Conservation (phyloP, 2,329 filamentous ascomycete species). For the Mycogone perniciosa region DNA sequence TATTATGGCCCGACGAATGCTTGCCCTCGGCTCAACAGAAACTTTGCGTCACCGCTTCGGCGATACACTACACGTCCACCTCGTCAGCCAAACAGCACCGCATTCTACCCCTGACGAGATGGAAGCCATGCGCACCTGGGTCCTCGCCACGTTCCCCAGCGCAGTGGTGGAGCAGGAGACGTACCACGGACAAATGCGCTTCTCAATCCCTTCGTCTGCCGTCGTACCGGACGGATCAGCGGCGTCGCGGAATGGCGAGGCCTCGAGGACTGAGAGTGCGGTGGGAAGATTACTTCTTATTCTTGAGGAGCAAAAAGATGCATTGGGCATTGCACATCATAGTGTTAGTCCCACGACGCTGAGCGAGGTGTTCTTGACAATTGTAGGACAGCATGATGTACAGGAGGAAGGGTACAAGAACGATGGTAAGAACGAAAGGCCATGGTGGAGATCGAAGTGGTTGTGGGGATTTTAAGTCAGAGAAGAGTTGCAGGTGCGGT, state of each 20-base stretch:
- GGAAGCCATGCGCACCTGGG: constrained; percentile 58
- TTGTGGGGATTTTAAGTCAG: constrained; percentile 2
- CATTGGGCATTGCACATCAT: constrained; percentile 70
- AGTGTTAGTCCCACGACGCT: constrained; percentile 77
- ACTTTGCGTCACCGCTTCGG: constrained; percentile 64
- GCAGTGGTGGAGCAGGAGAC: constrained; percentile 66
- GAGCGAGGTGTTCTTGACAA: constrained; percentile 78
- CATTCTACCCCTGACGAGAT: constrained; percentile 64
- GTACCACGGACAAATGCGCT: constrained; percentile 79
- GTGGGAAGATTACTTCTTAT: constrained; percentile 63
- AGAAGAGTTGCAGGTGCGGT: not conserved
- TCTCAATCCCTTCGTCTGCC: constrained; percentile 51
- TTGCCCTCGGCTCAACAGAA: constrained; percentile 67
- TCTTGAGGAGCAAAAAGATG: constrained; percentile 60
- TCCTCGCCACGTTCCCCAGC: constrained; percentile 51
- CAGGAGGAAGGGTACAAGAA: constrained; percentile 56
- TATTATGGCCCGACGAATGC: constrained; percentile 74
- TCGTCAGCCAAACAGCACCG: constrained; percentile 66
- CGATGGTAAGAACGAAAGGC: constrained; percentile 19
- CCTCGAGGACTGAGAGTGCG: constrained; percentile 29
- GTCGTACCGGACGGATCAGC: not conserved
- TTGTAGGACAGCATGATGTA: constrained; percentile 69
- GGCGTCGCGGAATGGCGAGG: not conserved
- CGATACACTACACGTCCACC: constrained; percentile 67
- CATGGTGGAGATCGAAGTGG: constrained; percentile 17